Evolutionary conservation across 257 asterid genomes (phyloP).

Genomic region (Solanum tacnaense): DNA sequence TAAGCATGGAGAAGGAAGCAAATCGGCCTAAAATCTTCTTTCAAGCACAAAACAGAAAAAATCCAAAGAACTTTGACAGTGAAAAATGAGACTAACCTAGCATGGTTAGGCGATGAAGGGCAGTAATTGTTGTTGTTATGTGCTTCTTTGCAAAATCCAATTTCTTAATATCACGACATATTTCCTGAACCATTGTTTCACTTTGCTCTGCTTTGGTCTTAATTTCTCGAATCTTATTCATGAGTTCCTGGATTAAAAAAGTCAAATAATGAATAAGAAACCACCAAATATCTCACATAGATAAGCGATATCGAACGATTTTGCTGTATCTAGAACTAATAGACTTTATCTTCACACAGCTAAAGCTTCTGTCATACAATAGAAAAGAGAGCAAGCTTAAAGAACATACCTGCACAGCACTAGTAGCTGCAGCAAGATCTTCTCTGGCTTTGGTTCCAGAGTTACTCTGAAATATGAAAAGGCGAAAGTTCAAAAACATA

Average conservation of each 20-base stretch:
- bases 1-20: background rate
- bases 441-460: conserved; percentile 97
- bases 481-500: background rate
- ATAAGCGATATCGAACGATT: background rate
- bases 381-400: conserved; percentile 4
- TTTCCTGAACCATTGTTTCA: conserved; percentile 99
- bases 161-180: conserved; percentile 97
- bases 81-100: conserved; percentile 54
- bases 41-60: background rate
- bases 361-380: background rate
- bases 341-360: background rate
- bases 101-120: conserved; percentile 99
- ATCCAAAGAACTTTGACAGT: conserved; percentile 1
- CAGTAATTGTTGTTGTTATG: conserved; percentile 90
- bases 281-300: background rate
- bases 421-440: conserved; percentile 97
- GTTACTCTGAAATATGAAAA: conserved; percentile 51
- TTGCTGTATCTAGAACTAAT: background rate
- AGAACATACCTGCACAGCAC: conserved; percentile 74
- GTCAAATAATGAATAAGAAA: background rate
- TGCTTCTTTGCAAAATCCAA: conserved; percentile 98
- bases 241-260: conserved; percentile 67
- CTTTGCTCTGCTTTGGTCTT: conserved; percentile 98
- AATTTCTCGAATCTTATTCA: conserved; percentile 88
- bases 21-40: background rate